Evolutionary conservation across 805 yeast species (phyloP).

Genomic region (Cyberlindnera xylosilytica): DNA sequence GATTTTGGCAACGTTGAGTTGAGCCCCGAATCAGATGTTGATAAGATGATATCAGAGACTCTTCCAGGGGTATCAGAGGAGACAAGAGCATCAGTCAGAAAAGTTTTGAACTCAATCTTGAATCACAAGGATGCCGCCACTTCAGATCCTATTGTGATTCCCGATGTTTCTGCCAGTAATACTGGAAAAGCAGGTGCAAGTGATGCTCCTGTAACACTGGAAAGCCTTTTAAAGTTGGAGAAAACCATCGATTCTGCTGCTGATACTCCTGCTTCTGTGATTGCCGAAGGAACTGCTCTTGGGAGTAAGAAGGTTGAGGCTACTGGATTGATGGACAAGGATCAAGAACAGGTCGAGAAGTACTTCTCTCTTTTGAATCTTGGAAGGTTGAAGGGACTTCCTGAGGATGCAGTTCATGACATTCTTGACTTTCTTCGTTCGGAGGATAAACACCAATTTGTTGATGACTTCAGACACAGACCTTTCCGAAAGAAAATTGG

Average conservation of each 20-base stretch:
- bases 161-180: too few relatives aligned
- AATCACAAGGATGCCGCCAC: background rate
- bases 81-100: slow-evolving; percentile 2
- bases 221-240: background rate
- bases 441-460: slow-evolving; percentile 14
- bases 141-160: too few relatives aligned
- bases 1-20: background rate
- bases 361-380: slow-evolving; percentile 12
- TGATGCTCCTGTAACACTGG: background rate
- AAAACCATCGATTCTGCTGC: background rate
- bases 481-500: slow-evolving; percentile 13
- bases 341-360: slow-evolving; percentile 9
- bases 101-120: slow-evolving; percentile 12
- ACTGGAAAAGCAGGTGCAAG: too few relatives aligned
- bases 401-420: slow-evolving; percentile 11
- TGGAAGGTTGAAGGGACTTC: slow-evolving; percentile 10
- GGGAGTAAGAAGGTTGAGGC: slow-evolving; percentile 1
- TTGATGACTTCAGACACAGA: slow-evolving; percentile 15
- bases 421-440: slow-evolving; percentile 13
- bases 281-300: background rate
- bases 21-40: slow-evolving; percentile 5
- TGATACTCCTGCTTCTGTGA: background rate
- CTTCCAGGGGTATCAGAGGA: slow-evolving; percentile 5
- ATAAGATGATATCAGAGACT: slow-evolving; percentile 4
- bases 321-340: slow-evolving; percentile 10